These are phyloP conservation scores for Arthrobotrys megalospora DNA, from an alignment of 2,329 filamentous ascomycete species.

Conservation along the genomic window DNA sequence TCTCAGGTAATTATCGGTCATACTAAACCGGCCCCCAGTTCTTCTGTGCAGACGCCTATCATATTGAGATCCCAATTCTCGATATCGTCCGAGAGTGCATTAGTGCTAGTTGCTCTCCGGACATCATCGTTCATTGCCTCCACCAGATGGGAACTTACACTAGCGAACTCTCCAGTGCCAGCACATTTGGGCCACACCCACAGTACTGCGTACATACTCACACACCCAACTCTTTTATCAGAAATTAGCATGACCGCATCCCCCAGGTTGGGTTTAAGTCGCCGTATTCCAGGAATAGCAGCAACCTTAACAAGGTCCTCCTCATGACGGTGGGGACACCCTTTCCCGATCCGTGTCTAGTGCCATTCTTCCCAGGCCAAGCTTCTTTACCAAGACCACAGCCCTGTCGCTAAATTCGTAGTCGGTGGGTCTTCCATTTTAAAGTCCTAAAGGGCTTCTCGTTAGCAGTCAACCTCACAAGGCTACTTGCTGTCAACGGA, in stretches of 20 bases:
- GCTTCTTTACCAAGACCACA: conserved; percentile 61
- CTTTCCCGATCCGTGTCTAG: conserved; percentile 52
- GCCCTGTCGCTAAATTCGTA: conserved; percentile 60
- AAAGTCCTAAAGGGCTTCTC: conserved; percentile 41
- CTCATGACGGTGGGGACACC: conserved; percentile 37
- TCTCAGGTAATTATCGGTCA: conserved; percentile 38
- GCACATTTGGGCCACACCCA: conserved; percentile 16
- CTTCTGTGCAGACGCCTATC: conserved; percentile 36
- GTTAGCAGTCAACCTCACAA: conserved; percentile 59
- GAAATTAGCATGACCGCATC: conserved; percentile 60
- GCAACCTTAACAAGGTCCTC: conserved; percentile 54
- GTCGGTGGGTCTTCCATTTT: conserved; percentile 52
- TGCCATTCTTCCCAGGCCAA: conserved; percentile 33
- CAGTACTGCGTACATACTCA: too few relatives aligned
- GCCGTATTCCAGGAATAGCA: conserved; percentile 62
- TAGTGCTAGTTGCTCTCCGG: conserved; percentile 2
- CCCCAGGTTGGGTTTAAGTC: conserved; percentile 58
- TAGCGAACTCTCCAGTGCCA: conserved; percentile 23
- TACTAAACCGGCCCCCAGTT: conserved; percentile 6
- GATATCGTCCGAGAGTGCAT: conserved; percentile 55
- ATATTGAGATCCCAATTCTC: conserved; percentile 27
- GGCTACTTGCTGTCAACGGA: conserved; percentile 51
- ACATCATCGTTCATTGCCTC: conserved; percentile 18
- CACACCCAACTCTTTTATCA: conserved; percentile 40
- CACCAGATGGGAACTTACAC: conserved; percentile 13